A percentile compares a stretch with the other conserved stretches of the same genome.
These are phyloP conservation scores for Acanthamoeba royreba DNA, from an alignment of 208 protist genomes.

Conservation along the genomic window DNA sequence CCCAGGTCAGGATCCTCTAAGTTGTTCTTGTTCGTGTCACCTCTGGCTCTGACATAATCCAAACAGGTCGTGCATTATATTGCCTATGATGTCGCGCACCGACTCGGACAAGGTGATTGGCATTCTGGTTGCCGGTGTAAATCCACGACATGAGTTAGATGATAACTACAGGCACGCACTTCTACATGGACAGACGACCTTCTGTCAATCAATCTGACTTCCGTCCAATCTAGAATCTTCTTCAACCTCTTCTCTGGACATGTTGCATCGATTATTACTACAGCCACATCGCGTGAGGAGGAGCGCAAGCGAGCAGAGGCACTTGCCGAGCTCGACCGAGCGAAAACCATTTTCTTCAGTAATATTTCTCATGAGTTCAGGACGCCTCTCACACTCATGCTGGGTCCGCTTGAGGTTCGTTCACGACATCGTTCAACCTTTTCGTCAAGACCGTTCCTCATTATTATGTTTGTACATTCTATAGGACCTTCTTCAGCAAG, in stretches of 20 bases:
- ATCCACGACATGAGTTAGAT: neutral
- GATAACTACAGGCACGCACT: neutral
- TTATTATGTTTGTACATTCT: neutral
- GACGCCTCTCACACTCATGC: constrained; percentile 54
- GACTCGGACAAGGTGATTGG: neutral
- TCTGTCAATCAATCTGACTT: too few relatives aligned
- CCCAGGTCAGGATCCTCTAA: neutral
- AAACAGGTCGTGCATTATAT: neutral
- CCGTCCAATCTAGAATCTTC: neutral
- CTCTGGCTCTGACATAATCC: too few relatives aligned
- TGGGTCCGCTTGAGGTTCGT: constrained; percentile 25
- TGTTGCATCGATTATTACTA: neutral
- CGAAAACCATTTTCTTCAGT: constrained; percentile 49
- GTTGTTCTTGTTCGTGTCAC: neutral
- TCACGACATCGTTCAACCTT: neutral
- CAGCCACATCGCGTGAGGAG: neutral
- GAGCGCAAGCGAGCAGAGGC: constrained; percentile 8
- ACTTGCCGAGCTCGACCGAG: constrained; percentile 42
- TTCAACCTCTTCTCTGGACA: neutral
- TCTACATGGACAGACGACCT: too few relatives aligned
- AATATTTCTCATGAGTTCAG: constrained; percentile 61
- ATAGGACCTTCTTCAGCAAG: neutral
- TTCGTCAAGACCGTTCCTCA: neutral
- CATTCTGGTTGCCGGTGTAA: neutral
- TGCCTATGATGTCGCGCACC: neutral